Evolutionary conservation across 768 basidiomycete species (phyloP).

Genomic region (Pilatotrama ljubarskyi): DNA sequence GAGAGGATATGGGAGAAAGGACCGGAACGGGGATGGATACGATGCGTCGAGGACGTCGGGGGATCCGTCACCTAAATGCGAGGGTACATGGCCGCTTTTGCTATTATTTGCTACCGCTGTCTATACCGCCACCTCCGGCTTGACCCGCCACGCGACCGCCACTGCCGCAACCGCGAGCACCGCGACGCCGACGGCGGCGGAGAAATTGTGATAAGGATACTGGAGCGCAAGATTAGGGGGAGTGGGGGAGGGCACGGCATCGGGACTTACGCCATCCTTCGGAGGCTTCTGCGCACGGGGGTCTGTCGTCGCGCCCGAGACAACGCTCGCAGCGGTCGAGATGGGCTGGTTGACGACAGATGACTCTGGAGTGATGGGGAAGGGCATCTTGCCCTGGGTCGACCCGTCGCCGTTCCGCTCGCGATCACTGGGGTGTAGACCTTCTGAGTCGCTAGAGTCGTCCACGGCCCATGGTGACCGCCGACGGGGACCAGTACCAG

Average conservation of each 20-base stretch:
- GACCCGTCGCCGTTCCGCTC: constrained; percentile 17
- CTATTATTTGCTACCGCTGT: constrained; percentile 2
- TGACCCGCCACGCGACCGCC: constrained; percentile 73
- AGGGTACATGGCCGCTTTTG: constrained; percentile 13
- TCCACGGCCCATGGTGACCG: constrained; percentile 31
- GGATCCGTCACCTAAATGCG: constrained; percentile 12
- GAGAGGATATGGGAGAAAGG: neutral
- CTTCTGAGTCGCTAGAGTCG: constrained; percentile 29
- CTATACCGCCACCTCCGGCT: constrained; percentile 37
- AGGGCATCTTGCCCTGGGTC: constrained; percentile 21
- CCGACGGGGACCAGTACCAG: constrained; percentile 20
- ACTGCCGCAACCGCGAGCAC: constrained; percentile 68
- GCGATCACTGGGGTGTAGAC: constrained; percentile 17
- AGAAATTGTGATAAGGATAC: constrained; percentile 35
- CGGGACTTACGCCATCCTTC: constrained; percentile 26
- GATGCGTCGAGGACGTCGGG: neutral
- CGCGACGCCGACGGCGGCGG: constrained; percentile 61
- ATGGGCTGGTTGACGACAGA: constrained; percentile 31
- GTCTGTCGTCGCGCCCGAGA: constrained; percentile 23
- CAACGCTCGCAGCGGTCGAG: constrained; percentile 14
- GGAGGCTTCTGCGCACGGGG: constrained; percentile 24
- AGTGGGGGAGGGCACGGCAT: neutral
- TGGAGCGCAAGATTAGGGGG: constrained; percentile 23
- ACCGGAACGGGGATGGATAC: neutral
- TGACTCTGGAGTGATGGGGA: constrained; percentile 32